A percentile compares a stretch with the other conserved stretches of the same genome.
These are phyloP conservation scores for Paramecium bursaria DNA, from an alignment of 73 alveolate genomes.

Conservation along the genomic window DNA sequence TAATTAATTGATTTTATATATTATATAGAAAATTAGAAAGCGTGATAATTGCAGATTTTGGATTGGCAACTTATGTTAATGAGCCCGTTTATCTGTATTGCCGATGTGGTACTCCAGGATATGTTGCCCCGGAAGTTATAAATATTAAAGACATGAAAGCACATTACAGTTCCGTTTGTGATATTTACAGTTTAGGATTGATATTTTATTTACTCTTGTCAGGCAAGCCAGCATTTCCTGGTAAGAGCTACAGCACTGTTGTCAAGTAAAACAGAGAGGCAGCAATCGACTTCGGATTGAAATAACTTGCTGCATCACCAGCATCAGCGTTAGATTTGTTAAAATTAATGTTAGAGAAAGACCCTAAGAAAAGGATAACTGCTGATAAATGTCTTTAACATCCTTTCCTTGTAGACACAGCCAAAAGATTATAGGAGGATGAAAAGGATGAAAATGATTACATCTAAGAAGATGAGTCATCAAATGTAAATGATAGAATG, in stretches of 20 bases:
- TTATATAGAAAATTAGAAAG: constrained; percentile 42
- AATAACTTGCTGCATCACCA: constrained; percentile 31
- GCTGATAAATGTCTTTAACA: constrained; percentile 44
- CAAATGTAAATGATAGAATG: constrained; percentile 29
- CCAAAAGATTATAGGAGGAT: no score
- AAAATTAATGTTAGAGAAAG: constrained; percentile 41
- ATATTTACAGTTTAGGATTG: constrained; percentile 52
- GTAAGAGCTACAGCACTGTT: constrained; percentile 56
- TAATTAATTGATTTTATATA: not conserved
- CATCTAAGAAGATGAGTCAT: constrained; percentile 14
- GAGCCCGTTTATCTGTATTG: constrained; percentile 52
- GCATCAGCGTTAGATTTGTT: constrained; percentile 29
- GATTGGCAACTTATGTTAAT: constrained; percentile 67
- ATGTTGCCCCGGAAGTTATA: constrained; percentile 73
- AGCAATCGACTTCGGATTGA: not conserved
- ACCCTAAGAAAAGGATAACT: constrained; percentile 3
- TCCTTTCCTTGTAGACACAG: constrained; percentile 7
- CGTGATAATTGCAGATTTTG: constrained; percentile 67
- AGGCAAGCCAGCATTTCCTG: constrained; percentile 62
- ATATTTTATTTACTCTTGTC: constrained; percentile 19
- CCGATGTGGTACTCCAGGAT: constrained; percentile 73
- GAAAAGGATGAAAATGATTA: not conserved
- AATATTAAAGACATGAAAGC: constrained; percentile 56
- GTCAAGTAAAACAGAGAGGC: constrained; percentile 60
- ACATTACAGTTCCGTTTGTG: constrained; percentile 12